Evolutionary conservation across 108 stramenopile genomes (phyloP), one percentile per base, ranked within the genome.

Genomic region (Pseudonitzschia multiseries): DNA sequence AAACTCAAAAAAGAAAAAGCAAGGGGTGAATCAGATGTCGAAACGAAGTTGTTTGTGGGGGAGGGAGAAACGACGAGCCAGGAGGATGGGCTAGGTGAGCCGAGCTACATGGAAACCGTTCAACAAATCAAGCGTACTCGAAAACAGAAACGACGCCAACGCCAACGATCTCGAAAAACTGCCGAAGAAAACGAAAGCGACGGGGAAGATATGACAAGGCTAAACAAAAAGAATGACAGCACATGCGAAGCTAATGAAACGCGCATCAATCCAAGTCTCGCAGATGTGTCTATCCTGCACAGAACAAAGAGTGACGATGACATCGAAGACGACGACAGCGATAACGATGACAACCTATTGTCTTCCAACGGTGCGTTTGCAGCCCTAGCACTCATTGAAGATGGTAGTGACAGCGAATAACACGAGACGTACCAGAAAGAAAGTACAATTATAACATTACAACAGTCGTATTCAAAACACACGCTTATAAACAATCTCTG

Each of bases 131-230:
- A 56, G 24, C 54, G 54, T 22, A 56, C 22, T 12, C 54, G 54
- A 26, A 56, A 56, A 56, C 54, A 56, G 24, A 56, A 56, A 26
- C n/a, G 54, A 24, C 54, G 54, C 2, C 54, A 56, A 24, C 54
- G 54, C 4, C 13, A 56, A 20, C 13, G 5, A 2, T 20, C n/a
- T 10, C 54, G 54, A 24, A 20, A 51, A 51, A n/a, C 3, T 10
- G 54, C 1, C 2, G 24, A 2, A 24, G 54, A 48, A 10, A 14
- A 48, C 46, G 46, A 48, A 2, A 14, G 12, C 17, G 46, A 48
- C 9, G 12, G 13, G 1, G 46, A 48, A 14, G 18, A 48, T 10
- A 14, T 10, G 46, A 48, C 1, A 18, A 48, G 46, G 8, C 1
- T 2, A 8, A 18, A 48, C 14, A 18, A 48, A 48, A 18, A 48